Evolutionary conservation across 2,329 filamentous ascomycete species (phyloP).

Genomic region (Aspergillus tamarii): DNA sequence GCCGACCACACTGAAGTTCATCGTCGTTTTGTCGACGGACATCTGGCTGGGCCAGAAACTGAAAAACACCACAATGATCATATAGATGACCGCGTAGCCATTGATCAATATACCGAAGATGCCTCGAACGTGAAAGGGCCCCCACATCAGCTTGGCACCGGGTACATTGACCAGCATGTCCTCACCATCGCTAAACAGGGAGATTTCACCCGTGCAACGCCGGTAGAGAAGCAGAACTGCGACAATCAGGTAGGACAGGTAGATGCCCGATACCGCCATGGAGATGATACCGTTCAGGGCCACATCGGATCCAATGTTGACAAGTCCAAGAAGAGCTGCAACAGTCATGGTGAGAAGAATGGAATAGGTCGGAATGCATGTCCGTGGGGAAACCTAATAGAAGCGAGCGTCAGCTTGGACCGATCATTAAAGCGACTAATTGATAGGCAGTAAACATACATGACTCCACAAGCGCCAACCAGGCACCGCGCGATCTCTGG

Average conservation of each 20-base stretch:
- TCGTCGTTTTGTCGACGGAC: conserved; percentile 42
- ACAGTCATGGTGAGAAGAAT: conserved; percentile 31
- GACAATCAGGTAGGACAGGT: conserved; percentile 34
- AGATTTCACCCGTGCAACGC: conserved; percentile 27
- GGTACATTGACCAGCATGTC: conserved; percentile 27
- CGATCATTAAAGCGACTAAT: not conserved
- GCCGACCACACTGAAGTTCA: conserved; percentile 54
- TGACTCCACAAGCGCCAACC: conserved; percentile 33
- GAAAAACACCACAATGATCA: conserved; percentile 53
- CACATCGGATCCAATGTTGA: conserved; percentile 37
- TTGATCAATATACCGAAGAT: conserved; percentile 48
- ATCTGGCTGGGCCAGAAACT: conserved; percentile 51
- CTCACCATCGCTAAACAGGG: conserved; percentile 20
- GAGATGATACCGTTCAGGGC: conserved; percentile 38
- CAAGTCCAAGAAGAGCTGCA: conserved; percentile 34
- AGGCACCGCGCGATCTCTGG: conserved; percentile 31
- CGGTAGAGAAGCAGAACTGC: conserved; percentile 32
- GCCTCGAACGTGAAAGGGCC: conserved; percentile 31
- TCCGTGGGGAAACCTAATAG: conserved; percentile 25
- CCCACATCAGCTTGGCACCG: conserved; percentile 34
- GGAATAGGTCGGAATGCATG: conserved; percentile 31
- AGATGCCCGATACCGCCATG: conserved; percentile 38
- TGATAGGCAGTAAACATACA: conserved; percentile 16
- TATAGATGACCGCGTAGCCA: conserved; percentile 49
- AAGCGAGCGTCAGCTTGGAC: not conserved